These are phyloP conservation scores for Populus hybrid DNA, from an alignment of 441 rosid genomes.

Conservation along the genomic window DNA sequence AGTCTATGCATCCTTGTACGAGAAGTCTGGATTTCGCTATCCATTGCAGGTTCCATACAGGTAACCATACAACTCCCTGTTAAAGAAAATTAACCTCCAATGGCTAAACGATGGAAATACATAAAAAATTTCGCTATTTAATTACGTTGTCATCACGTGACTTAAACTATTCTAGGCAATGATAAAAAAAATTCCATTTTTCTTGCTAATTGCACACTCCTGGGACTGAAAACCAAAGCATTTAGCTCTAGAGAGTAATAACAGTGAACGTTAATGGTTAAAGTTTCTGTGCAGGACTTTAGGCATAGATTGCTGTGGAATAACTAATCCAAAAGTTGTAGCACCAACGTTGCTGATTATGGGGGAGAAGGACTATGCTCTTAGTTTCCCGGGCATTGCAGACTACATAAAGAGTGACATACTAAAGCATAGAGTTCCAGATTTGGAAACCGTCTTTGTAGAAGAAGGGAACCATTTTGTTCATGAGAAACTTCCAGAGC, in stretches of 20 bases:
- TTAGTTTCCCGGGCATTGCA: conserved; percentile 31
- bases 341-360: conserved; percentile 34
- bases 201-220: background rate
- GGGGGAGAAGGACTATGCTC: conserved; percentile 40
- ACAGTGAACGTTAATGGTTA: background rate
- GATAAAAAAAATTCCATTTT: background rate
- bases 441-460: conserved; percentile 10
- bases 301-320: conserved; percentile 17
- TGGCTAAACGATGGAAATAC: background rate
- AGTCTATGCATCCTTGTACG: conserved; percentile 38
- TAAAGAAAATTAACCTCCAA: background rate
- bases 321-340: conserved; percentile 29
- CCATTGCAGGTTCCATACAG: conserved; percentile 43
- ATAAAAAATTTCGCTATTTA: no score
- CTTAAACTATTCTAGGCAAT: no score
- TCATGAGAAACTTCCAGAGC: conserved; percentile 32
- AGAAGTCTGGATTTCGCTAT: conserved; percentile 37
- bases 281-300: conserved; percentile 19
- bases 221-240: background rate
- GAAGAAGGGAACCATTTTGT: conserved; percentile 24
- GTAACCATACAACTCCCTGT: conserved; percentile 12
- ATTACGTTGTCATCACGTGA: no score
- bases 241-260: background rate
- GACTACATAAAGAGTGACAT: conserved; percentile 31
- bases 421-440: conserved; percentile 20